These are phyloP conservation scores for Linum usitatissimum DNA, from an alignment of 345 rosid genomes.

Conservation along the genomic window DNA sequence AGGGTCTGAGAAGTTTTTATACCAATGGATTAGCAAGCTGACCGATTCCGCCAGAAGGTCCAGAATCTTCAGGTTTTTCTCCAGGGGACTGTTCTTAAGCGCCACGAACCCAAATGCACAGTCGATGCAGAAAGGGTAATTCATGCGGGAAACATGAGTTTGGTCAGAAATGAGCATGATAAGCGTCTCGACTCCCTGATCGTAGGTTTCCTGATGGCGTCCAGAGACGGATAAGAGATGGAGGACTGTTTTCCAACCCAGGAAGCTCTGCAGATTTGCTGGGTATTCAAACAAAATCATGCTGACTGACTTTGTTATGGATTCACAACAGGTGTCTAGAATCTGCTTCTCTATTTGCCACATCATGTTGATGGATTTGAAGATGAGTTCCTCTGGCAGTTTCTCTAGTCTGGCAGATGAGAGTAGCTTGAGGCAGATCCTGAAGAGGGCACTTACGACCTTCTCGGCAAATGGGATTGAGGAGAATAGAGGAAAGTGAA, in stretches of 20 bases:
- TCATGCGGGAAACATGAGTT: conserved; percentile 34
- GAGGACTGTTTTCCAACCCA: conserved; percentile 78
- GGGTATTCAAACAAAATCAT: conserved; percentile 50
- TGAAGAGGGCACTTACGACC: conserved; percentile 52
- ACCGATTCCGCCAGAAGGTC: conserved; percentile 67
- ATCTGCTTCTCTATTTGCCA: conserved; percentile 85
- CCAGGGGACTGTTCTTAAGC: conserved; percentile 50
- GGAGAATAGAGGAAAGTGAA: conserved; percentile 72
- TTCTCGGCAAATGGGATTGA: conserved; percentile 74
- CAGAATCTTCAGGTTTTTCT: conserved; percentile 56
- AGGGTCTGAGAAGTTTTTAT: conserved; percentile 33
- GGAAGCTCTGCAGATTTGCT: conserved; percentile 44
- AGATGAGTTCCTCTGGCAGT: conserved; percentile 52
- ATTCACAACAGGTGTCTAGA: conserved; percentile 53
- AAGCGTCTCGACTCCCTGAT: conserved; percentile 59
- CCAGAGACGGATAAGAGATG: conserved; percentile 66
- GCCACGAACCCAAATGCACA: conserved; percentile 77
- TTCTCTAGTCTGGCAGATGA: conserved; percentile 36
- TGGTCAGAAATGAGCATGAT: conserved; percentile 49
- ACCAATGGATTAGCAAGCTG: conserved; percentile 43
- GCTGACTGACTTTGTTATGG: conserved; percentile 49
- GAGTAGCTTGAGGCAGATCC: conserved; percentile 51
- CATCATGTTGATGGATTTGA: conserved; percentile 73
- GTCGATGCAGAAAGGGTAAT: conserved; percentile 60
- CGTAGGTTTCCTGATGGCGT: conserved; percentile 57